A percentile compares a stretch with the other conserved stretches of the same genome.
Evolutionary conservation across 345 rosid species (phyloP).

Genomic region (Lepidium didymum): DNA sequence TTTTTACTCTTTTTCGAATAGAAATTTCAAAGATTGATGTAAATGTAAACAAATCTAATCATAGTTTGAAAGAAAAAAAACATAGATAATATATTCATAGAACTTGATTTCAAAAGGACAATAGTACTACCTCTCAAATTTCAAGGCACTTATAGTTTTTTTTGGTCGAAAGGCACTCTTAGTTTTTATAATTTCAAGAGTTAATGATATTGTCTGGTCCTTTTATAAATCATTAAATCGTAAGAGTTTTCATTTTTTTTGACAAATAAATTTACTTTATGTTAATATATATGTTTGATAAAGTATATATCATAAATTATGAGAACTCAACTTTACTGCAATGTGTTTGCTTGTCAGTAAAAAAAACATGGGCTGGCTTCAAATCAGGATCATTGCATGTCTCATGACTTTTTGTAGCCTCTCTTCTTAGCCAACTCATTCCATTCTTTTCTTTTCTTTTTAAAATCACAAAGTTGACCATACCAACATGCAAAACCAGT

Average conservation of each 20-base stretch:
- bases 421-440: slow-evolving; percentile 23
- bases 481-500: slow-evolving; percentile 18
- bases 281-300: not conserved
- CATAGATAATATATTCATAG: not conserved
- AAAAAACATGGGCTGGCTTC: slow-evolving; percentile 29
- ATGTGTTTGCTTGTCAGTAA: slow-evolving; percentile 33
- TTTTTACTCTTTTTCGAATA: too few species aligned
- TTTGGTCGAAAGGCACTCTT: slow-evolving; percentile 12
- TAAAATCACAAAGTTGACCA: slow-evolving; percentile 11
- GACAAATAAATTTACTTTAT: slow-evolving; percentile 10
- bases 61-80: not conserved
- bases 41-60: not conserved
- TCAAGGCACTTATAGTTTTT: slow-evolving; percentile 23
- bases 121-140: slow-evolving; percentile 15
- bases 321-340: slow-evolving; percentile 25
- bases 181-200: slow-evolving; percentile 22
- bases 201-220: slow-evolving; percentile 26
- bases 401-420: slow-evolving; percentile 27
- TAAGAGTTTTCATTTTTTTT: slow-evolving; percentile 6
- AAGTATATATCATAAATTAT: not conserved
- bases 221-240: slow-evolving; percentile 26
- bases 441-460: slow-evolving; percentile 5
- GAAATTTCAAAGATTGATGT: not conserved
- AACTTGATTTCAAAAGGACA: slow-evolving; percentile 6
- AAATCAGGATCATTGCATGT: slow-evolving; percentile 28